phyloP scores from a whole-genome alignment of 768 basidiomycete species.

The Lentinula detonsa region DNA sequence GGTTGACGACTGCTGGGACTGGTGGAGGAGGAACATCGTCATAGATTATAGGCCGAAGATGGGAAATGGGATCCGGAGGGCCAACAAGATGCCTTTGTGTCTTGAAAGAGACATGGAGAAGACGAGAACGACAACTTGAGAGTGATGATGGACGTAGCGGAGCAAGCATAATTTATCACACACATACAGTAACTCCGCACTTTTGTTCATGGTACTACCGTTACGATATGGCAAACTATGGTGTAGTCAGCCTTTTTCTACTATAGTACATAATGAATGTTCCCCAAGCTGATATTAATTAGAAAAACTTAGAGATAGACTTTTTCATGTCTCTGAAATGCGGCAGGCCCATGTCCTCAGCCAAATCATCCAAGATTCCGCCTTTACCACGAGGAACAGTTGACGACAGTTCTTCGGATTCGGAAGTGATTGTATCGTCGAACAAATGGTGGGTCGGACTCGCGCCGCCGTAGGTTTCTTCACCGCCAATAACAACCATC shows the following conservation, averaged over 20 bases:
- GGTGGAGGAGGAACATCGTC: slow-evolving; percentile 42
- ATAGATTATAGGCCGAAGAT: slow-evolving; percentile 77
- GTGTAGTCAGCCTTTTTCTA: neutral
- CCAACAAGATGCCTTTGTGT: slow-evolving; percentile 39
- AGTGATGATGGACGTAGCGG: slow-evolving; percentile 1
- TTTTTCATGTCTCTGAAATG: slow-evolving; percentile 11
- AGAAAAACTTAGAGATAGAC: slow-evolving; percentile 1
- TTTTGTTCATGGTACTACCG: neutral
- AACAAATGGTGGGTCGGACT: slow-evolving; percentile 32
- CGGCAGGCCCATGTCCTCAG: slow-evolving; percentile 40
- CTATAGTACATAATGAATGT: neutral
- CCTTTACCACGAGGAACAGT: slow-evolving; percentile 13
- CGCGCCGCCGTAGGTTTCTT: slow-evolving; percentile 28
- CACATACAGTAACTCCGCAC: neutral
- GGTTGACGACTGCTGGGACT: slow-evolving; percentile 31
- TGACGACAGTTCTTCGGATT: slow-evolving; percentile 14
- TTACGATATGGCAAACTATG: neutral
- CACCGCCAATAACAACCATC: slow-evolving; percentile 37
- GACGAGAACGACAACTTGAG: neutral
- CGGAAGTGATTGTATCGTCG: slow-evolving; percentile 16
- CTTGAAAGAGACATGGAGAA: slow-evolving; percentile 15
- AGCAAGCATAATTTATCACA: neutral
- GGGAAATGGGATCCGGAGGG: slow-evolving; percentile 72
- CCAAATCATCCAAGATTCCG: slow-evolving; percentile 38
- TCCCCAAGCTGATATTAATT: neutral